A percentile compares a stretch with the other conserved stretches of the same genome.
phyloP scores from a whole-genome alignment of 148 eudicot species.

The Diospyros kaki region DNA sequence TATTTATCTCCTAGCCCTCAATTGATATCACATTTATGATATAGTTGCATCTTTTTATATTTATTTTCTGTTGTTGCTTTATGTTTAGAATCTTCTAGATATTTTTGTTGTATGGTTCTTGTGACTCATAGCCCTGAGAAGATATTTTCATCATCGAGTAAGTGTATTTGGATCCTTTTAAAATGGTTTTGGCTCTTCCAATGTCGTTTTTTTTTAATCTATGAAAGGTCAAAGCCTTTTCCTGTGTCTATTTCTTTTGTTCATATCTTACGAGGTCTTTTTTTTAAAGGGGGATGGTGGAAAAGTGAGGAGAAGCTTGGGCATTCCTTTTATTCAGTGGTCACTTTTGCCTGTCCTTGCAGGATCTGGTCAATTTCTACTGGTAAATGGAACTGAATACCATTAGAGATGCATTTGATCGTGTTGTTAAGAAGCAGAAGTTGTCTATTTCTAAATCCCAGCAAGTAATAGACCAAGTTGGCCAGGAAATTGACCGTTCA shows the following conservation, averaged over 20 bases:
- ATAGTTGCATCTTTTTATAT: too few relatives aligned
- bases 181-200: background rate
- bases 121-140: background rate
- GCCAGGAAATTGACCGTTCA: constrained; percentile 40
- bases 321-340: background rate
- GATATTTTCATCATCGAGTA: background rate
- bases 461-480: constrained; percentile 42
- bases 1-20: too few relatives aligned
- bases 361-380: constrained; percentile 9
- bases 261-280: background rate
- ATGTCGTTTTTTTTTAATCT: background rate
- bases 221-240: background rate
- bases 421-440: constrained; percentile 51
- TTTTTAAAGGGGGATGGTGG: background rate
- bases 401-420: constrained; percentile 43
- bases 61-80: too few relatives aligned
- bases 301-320: background rate
- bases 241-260: background rate
- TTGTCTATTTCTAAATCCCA: constrained; percentile 39
- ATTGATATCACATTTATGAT: too few relatives aligned
- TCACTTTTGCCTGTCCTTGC: constrained; percentile 1
- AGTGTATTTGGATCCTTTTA: background rate
- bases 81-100: too few relatives aligned
- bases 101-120: too few relatives aligned
- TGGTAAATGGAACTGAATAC: constrained; percentile 40